Evolutionary conservation across 129 eudicot species (phyloP).

Genomic region (Logfia minima): DNA sequence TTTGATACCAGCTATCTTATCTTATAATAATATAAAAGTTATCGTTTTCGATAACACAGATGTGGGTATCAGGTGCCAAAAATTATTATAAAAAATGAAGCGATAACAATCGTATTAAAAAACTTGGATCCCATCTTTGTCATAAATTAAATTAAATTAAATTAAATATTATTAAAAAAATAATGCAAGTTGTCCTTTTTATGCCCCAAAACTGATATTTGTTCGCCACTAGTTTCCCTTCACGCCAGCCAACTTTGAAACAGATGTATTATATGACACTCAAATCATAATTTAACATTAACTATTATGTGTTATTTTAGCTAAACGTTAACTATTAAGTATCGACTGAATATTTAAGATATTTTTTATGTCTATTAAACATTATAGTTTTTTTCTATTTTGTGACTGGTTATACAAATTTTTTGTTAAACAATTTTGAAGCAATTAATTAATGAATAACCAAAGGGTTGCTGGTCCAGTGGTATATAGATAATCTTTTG

Average conservation of each 20-base stretch:
- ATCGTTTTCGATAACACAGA: not conserved
- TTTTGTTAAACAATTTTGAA: no score
- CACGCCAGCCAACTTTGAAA: slow-evolving; percentile 21
- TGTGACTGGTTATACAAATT: no score
- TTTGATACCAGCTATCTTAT: not conserved
- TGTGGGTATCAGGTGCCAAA: not conserved
- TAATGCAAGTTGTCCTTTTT: slow-evolving; percentile 9
- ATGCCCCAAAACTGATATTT: slow-evolving; percentile 11
- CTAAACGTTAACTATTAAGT: slow-evolving; percentile 1
- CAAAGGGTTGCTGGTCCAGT: no score
- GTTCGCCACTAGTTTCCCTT: slow-evolving; percentile 13
- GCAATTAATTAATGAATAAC: no score
- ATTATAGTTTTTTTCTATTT: no score
- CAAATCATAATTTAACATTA: not conserved
- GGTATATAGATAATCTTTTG: no score
- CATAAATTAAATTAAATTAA: not conserved
- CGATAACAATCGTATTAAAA: no score
- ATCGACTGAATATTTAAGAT: no score
- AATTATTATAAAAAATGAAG: no score
- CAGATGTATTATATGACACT: not conserved
- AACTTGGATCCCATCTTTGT: not conserved
- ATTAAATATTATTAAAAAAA: no score
- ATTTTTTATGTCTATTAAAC: no score
- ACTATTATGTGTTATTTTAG: not conserved
- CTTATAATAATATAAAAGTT: no score